Evolutionary conservation across 768 basidiomycete genomes (phyloP).

Genomic region (Rhodotorula babjevae): DNA sequence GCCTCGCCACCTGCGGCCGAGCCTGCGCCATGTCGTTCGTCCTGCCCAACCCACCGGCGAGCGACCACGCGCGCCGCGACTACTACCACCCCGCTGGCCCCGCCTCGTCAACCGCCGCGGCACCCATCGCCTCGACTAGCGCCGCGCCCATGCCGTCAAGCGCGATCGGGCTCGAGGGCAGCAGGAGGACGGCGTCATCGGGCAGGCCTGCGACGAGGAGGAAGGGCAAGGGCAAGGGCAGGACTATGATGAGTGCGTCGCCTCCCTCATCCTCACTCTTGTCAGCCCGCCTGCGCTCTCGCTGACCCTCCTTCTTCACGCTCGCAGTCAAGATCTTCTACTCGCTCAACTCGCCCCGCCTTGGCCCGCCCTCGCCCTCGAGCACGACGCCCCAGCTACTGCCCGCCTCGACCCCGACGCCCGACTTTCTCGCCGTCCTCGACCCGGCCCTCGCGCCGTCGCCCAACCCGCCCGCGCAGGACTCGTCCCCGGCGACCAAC

Average conservation of each 20-base stretch:
- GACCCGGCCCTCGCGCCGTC: conserved; percentile 28
- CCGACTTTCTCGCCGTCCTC: conserved; percentile 34
- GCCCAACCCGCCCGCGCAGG: background rate
- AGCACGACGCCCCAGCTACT: background rate
- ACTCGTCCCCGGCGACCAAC: background rate
- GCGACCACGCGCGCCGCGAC: background rate
- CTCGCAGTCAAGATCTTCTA: conserved; percentile 39
- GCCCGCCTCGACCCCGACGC: background rate
- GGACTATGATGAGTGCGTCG: conserved; percentile 35
- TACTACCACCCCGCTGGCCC: background rate
- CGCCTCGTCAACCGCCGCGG: background rate
- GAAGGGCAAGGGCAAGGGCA: conserved; percentile 26
- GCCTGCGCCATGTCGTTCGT: background rate
- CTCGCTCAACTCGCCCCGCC: conserved; percentile 27
- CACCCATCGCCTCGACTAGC: background rate
- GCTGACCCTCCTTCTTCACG: background rate
- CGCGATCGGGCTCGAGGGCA: background rate
- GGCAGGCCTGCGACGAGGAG: background rate
- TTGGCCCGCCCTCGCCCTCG: background rate
- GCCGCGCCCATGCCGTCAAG: background rate
- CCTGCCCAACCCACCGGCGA: background rate
- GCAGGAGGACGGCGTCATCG: background rate
- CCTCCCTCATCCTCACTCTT: too few relatives aligned
- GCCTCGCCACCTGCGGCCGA: background rate
- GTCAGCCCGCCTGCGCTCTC: background rate